A percentile compares a stretch with the other conserved stretches of the same genome.
Evolutionary conservation across 495 filamentous ascomycete genomes (phyloP).

Genomic region (Sabuloglossum arenarium): DNA sequence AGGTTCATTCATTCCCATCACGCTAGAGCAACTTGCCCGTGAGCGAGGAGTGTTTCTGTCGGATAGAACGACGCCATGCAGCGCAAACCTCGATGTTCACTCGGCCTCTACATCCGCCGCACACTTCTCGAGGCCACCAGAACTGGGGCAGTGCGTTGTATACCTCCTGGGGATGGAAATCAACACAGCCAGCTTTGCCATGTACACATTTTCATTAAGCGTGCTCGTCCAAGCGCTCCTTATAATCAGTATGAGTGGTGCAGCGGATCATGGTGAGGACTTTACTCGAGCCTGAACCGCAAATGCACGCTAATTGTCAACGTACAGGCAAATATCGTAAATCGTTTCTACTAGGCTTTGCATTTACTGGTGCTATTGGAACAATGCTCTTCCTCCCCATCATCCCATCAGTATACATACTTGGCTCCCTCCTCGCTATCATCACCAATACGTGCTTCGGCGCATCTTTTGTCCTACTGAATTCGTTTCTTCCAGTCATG

Average conservation of each 20-base stretch:
- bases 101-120: background rate
- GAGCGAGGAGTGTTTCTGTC: slow-evolving; percentile 69
- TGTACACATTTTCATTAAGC: slow-evolving; percentile 92
- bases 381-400: slow-evolving; percentile 84
- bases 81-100: slow-evolving; percentile 22
- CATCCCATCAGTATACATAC: slow-evolving; percentile 46
- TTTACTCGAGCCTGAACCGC: too few species aligned
- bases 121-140: slow-evolving; percentile 8
- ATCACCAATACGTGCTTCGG: slow-evolving; percentile 63
- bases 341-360: slow-evolving; percentile 62
- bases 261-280: slow-evolving; percentile 72
- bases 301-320: background rate
- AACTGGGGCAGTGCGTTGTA: slow-evolving; percentile 49
- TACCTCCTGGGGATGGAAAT: slow-evolving; percentile 64
- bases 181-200: slow-evolving; percentile 92
- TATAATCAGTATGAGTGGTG: slow-evolving; percentile 88
- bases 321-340: slow-evolving; percentile 42
- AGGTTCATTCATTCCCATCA: slow-evolving; percentile 95
- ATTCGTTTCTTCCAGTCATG: slow-evolving; percentile 24
- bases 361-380: slow-evolving; percentile 52
- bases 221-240: slow-evolving; percentile 74
- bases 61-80: slow-evolving; percentile 54
- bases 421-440: slow-evolving; percentile 68
- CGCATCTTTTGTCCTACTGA: slow-evolving; percentile 22
- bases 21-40: slow-evolving; percentile 78